Percentiles rank a stretch among this genome's conserved stretches.
Evolutionary conservation across 1,284 basidiomycete genomes (phyloP).

Genomic region (Austroboletus olivaceoglutinosus): DNA sequence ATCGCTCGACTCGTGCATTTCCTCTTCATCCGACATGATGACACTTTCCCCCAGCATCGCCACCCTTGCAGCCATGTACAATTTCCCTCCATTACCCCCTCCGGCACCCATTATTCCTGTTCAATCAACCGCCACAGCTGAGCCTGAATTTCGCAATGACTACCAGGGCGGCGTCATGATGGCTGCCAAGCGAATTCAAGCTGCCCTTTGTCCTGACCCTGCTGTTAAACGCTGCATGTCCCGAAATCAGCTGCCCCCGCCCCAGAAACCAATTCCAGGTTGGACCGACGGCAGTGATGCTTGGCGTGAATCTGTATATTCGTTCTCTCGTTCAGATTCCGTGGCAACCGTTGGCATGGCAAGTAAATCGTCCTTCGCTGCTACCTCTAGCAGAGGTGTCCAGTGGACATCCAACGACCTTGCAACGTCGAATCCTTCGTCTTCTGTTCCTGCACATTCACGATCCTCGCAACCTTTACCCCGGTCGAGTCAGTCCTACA

Average conservation of each 20-base stretch:
- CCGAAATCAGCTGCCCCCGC: slow-evolving; percentile 29
- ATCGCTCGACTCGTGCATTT: slow-evolving; percentile 40
- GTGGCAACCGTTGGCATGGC: slow-evolving; percentile 19
- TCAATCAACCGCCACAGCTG: slow-evolving; percentile 20
- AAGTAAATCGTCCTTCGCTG: slow-evolving; percentile 43
- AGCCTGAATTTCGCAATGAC: slow-evolving; percentile 35
- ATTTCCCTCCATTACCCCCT: slow-evolving; percentile 55
- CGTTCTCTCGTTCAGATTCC: slow-evolving; percentile 35
- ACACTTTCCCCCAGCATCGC: slow-evolving; percentile 45
- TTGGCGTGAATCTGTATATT: slow-evolving; percentile 63
- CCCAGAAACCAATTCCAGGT: slow-evolving; percentile 51
- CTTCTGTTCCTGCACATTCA: slow-evolving; percentile 19
- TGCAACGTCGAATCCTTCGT: slow-evolving; percentile 27
- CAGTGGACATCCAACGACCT: slow-evolving; percentile 44
- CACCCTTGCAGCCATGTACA: slow-evolving; percentile 51
- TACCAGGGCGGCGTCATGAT: slow-evolving; percentile 65
- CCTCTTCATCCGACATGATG: slow-evolving; percentile 29
- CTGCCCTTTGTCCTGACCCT: slow-evolving; percentile 45
- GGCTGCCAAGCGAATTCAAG: slow-evolving; percentile 56
- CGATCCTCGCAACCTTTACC: slow-evolving; percentile 13
- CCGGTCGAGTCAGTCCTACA: slow-evolving; percentile 34
- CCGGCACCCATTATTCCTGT: slow-evolving; percentile 41
- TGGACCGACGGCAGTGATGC: slow-evolving; percentile 67
- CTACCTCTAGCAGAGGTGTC: slow-evolving; percentile 51
- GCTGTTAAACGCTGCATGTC: slow-evolving; percentile 28